Evolutionary conservation across 768 basidiomycete genomes (phyloP), one percentile per base, ranked within the genome.

Genomic region (Psilocybe cubensis): DNA sequence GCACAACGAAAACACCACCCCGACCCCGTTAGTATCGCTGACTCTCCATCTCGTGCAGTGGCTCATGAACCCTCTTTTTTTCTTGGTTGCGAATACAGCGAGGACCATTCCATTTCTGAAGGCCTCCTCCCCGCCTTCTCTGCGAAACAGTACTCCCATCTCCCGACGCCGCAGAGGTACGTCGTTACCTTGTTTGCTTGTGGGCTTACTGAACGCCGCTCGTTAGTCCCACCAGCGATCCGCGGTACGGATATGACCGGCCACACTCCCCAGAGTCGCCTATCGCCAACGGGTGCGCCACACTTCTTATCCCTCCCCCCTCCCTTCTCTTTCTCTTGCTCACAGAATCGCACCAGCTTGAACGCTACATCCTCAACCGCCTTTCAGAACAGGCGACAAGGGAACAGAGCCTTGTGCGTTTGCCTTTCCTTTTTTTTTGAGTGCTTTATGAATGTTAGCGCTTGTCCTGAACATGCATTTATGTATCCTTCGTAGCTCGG

Each of bases 101-200:
- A 44, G 43, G 60, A 63, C 56, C 54, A 52, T 52, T 50, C 59
- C 56, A 50, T 50, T 54, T 53, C 59, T 12, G 62, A 63, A 41
- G 57, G 54, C 31, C 67, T 70, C 27, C 57, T 70, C 29, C 65
- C 68, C 18, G 59, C 67, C 7, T 70, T 70, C 60, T 52, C 61
- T 25, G 46, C 64, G 17, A 59, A 51, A 35, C 65, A 63, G 40
- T 64, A 64, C 53, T 63, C 58, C 21, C 68, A 70, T 59, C 53
- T 70, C 12, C 68, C 67, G 8, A 70, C 68, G 29, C 68, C 68
- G 14, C 68, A 70, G 40, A 70, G 68, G 68, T 70, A 29, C 24
- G 24, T 24, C 20, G 38, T 4, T 29, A 17, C 35, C 12, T 38
- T 31, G 23, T 8, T 12, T 41, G 24, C 20, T 18, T 9, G 17